Conservation (phyloP, 208 protist species). For the Leishmania turanica region DNA sequence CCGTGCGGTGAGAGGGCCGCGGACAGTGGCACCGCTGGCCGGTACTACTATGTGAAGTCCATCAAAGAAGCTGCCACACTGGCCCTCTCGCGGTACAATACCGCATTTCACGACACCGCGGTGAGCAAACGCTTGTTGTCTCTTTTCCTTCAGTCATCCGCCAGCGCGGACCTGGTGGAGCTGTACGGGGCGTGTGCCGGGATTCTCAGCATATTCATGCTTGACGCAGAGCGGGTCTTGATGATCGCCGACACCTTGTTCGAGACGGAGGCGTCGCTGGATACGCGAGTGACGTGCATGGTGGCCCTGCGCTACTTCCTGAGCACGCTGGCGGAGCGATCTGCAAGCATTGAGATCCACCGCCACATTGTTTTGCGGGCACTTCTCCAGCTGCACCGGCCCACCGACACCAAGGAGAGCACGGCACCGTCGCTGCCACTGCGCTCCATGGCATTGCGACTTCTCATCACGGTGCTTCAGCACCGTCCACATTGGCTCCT, state of each 20-base stretch:
- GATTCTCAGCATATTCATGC: conserved; percentile 30
- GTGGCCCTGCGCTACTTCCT: conserved; percentile 35
- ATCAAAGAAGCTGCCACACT: conserved; percentile 37
- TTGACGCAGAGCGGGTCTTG: conserved; percentile 1
- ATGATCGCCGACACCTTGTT: conserved; percentile 23
- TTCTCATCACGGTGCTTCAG: conserved; percentile 45
- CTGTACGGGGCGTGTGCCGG: conserved; percentile 42
- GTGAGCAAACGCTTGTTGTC: conserved; percentile 34
- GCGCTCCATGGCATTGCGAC: conserved; percentile 35
- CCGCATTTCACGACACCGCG: conserved; percentile 34
- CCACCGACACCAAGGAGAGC: conserved; percentile 21
- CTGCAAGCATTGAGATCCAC: conserved; percentile 23
- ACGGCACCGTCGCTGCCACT: conserved; percentile 29
- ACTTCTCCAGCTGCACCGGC: conserved; percentile 22
- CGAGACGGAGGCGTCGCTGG: conserved; percentile 8
- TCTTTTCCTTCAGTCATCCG: conserved; percentile 34
- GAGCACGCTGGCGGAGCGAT: conserved; percentile 20
- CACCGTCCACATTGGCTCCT: conserved; percentile 40
- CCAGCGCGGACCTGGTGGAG: conserved; percentile 29
- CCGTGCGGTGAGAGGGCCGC: conserved; percentile 33
- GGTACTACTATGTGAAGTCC: conserved; percentile 51
- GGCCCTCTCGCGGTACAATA: conserved; percentile 19
- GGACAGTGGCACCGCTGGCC: conserved; percentile 15
- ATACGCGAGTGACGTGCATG: conserved; percentile 33
- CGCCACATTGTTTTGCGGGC: conserved; percentile 16